Conservation (phyloP, 257 asterid genomes). For the Lycium ferocissimum region DNA sequence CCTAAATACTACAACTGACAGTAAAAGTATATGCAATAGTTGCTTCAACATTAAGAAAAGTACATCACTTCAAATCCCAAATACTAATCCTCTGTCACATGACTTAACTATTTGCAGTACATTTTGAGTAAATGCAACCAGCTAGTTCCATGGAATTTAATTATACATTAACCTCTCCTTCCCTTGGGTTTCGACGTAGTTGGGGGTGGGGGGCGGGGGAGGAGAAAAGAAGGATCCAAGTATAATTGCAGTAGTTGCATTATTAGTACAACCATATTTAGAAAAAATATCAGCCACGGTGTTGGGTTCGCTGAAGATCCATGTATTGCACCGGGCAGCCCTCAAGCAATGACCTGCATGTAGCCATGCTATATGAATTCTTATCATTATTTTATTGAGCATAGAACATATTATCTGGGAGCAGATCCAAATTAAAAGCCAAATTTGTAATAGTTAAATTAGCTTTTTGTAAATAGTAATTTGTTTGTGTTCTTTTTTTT, state of each 20-base stretch:
- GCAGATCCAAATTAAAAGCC: too few relatives aligned
- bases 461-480: too few relatives aligned
- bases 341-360: too few relatives aligned
- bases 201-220: background rate
- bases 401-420: too few relatives aligned
- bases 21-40: slow-evolving; percentile 3
- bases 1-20: background rate
- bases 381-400: too few relatives aligned
- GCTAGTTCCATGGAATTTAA: background rate
- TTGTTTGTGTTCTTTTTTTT: background rate
- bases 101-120: background rate
- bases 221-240: background rate
- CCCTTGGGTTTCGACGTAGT: background rate
- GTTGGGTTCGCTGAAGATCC: too few relatives aligned
- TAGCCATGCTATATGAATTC: too few relatives aligned
- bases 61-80: background rate
- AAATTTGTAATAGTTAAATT: too few relatives aligned
- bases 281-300: too few relatives aligned
- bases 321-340: too few relatives aligned
- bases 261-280: too few relatives aligned
- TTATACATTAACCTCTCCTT: background rate
- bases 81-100: background rate
- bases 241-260: too few relatives aligned
- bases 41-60: slow-evolving; percentile 11
- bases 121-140: background rate